Base-by-base conservation (phyloP, 257 asterid species). In the Solanum piurae region DNA sequence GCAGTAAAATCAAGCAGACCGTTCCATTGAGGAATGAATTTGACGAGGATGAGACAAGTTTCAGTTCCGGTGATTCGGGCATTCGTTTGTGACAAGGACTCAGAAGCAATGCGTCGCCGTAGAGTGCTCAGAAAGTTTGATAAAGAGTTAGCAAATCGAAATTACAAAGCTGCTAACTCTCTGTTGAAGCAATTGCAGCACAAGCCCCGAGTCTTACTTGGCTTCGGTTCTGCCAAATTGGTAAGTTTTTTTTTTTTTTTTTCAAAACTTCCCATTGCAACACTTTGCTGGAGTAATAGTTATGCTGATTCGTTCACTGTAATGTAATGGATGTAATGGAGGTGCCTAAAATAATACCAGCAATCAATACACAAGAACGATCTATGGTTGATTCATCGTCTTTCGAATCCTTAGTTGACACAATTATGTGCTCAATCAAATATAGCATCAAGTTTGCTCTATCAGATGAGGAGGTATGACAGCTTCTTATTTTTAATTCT, bases 101-200 rank as follows among this genome's bases (percentile, higher is more conserved):
- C 87, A 44, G 88, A 86, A 34, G 77, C 85, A 13, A 38, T 83
- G 83, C 91, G 93, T 72, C 96, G 95, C 73, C 94, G 93, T 46
- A 88, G 91, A 80, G 90, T 86, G 73, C 90, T 95, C 88, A 87
- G 90, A 87, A 92, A 93, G 90, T 88, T 95, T 84, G 96, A 94
- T 82, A 79, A 91, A 58, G 96, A 93, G 86, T 89, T 94, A 88
- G 93, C 86, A 87, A 93, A 88, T 40, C 92, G 95, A 42, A 95
- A 94, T 88, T 94, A 88, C 91, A 94, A 92, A 86, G 91, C 94
- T 29, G 98, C 98, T 84, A 10, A 89, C 87, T 88, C 94, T 86
- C 91, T 92, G 34, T 92, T 91, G 34, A 94, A 93, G 91, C 98
- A 95, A 87, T 73, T 93, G 83, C 93, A 89, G 86, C 91, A 93